These are phyloP conservation scores for Phytophthora lateralis DNA, from an alignment of 352 stramenopile genomes.

Conservation along the genomic window DNA sequence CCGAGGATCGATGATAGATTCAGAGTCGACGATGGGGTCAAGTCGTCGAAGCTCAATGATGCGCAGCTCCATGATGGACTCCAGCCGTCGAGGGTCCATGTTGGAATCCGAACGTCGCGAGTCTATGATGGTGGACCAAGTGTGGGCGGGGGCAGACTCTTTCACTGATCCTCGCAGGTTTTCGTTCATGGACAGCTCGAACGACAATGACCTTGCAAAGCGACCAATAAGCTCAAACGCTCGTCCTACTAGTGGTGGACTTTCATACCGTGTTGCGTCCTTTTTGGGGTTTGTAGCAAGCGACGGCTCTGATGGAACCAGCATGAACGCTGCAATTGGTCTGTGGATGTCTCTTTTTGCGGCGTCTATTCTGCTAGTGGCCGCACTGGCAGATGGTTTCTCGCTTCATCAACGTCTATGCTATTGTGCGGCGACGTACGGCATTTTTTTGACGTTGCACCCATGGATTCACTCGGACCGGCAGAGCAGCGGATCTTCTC, in stretches of 20 bases:
- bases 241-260: constrained; percentile 7
- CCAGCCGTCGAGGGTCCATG: constrained; percentile 34
- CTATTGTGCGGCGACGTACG: constrained; percentile 53
- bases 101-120: constrained; percentile 38
- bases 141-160: constrained; percentile 34
- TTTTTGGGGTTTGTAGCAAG: constrained; percentile 33
- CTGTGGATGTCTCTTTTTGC: constrained; percentile 66
- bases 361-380: constrained; percentile 51
- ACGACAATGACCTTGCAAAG: constrained; percentile 13
- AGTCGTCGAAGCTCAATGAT: constrained; percentile 21
- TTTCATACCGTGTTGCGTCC: constrained; percentile 29
- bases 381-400: constrained; percentile 48
- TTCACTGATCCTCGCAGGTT: constrained; percentile 20
- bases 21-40: constrained; percentile 7
- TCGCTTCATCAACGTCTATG: constrained; percentile 50
- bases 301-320: constrained; percentile 17
- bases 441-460: constrained; percentile 58
- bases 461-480: constrained; percentile 49
- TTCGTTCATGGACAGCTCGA: constrained; percentile 37
- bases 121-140: constrained; percentile 41
- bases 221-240: not conserved
- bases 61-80: constrained; percentile 17
- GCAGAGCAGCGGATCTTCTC: not conserved
- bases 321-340: constrained; percentile 47
- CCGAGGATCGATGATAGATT: constrained; percentile 26